Base-by-base conservation (phyloP, 75 land plant genomes). In the Ceratopteris richardii region DNA sequence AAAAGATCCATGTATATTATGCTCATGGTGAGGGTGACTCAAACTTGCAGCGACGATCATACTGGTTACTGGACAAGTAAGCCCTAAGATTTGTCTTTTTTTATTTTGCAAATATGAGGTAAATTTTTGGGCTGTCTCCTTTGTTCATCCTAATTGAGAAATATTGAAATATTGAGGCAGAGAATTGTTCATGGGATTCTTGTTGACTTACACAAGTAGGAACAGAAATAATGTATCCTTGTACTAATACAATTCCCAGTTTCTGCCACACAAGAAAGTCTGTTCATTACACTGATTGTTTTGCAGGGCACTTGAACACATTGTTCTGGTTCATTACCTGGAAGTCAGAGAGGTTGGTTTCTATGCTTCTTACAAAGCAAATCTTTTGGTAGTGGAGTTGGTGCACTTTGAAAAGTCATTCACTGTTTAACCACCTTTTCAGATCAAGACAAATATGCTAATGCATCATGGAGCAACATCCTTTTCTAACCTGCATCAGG, bases 41-140 rank as follows among this genome's bases (percentile, higher is more conserved):
- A 0, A 80, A 76, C 41, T 85, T 88, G 62, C 82, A 79, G 61
- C 88, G 94, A 13, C 68, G 94, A 57, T 69, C 77, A 60, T 88
- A 88, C 61, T 88, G 94, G 94, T 62, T 88, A 13, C 86, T 88
- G 62, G 94, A 88, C 33, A 84, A 77, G 94, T 88, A 79, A 44
- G 80, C 37, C 44, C 0, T 52, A 6, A 33, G 13, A 21, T 29
- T 44, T 33, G 25, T 18, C 14, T 41, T 42, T 64, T 64, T 52
- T 52, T 21, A 37, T 65, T 55, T n/a, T n/a, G n/a, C n/a, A 6
- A 20, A 22, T 24, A 26, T 63, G 58, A 25, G 18, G 4, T 17
- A 28, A 9, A 13, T 65, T 47, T n/a, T n/a, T n/a, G n/a, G n/a
- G n/a, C n/a, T n/a, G n/a, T 44, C 11, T 24, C 18, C 10, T 61